These are phyloP conservation scores for Dictyostelium capitatum DNA, from an alignment of 78 protist genomes.

Conservation along the genomic window DNA sequence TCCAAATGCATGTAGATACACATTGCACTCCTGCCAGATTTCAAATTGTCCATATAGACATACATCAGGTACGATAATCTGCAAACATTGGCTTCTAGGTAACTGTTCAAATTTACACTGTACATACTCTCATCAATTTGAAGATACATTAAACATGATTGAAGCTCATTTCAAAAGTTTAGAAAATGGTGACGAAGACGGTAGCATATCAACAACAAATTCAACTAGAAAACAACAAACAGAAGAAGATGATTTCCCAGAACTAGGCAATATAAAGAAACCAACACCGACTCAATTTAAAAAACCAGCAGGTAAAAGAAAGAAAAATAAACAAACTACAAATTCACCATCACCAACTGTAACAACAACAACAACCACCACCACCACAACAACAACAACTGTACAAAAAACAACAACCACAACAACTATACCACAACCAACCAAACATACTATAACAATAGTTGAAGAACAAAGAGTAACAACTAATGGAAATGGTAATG, in stretches of 20 bases:
- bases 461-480: background rate
- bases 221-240: background rate
- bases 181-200: background rate
- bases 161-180: background rate
- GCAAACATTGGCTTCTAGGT: conserved; percentile 48
- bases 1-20: conserved; percentile 24
- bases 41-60: conserved; percentile 40
- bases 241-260: conserved; percentile 4
- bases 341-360: background rate
- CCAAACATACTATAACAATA: background rate
- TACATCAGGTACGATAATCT: conserved; percentile 12
- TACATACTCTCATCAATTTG: conserved; percentile 23
- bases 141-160: conserved; percentile 8
- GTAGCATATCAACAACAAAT: too few species aligned
- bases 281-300: conserved; percentile 7
- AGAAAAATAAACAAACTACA: background rate
- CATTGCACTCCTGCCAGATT: background rate
- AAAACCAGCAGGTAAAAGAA: background rate
- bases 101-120: background rate
- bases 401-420: background rate
- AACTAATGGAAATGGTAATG: background rate
- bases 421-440: background rate
- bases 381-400: background rate
- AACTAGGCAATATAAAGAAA: background rate
- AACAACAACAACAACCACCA: background rate